Conservation (phyloP, 805 yeast species). For the Barnettozyma salicaria region DNA sequence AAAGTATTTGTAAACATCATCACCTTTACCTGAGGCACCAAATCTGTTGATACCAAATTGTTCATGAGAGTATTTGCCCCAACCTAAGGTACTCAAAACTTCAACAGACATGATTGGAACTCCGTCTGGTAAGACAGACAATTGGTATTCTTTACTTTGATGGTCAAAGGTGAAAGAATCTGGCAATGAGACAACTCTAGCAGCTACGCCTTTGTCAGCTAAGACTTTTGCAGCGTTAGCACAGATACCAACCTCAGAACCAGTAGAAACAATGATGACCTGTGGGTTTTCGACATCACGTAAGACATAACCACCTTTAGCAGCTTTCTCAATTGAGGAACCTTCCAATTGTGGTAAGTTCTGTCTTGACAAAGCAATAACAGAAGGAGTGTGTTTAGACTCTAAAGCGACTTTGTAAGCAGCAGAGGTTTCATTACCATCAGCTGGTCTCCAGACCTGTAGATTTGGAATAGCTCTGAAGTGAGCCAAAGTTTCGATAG, state of each 20-base stretch:
- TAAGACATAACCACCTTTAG: slow-evolving; percentile 90
- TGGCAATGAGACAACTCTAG: slow-evolving; percentile 86
- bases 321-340: slow-evolving; percentile 84
- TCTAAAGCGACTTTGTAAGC: slow-evolving; percentile 65
- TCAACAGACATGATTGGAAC: slow-evolving; percentile 90
- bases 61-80: slow-evolving; percentile 94
- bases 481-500: slow-evolving; percentile 83
- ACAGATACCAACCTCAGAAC: slow-evolving; percentile 83
- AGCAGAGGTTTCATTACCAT: slow-evolving; percentile 84
- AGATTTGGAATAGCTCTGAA: slow-evolving; percentile 80
- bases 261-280: slow-evolving; percentile 78
- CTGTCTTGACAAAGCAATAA: slow-evolving; percentile 79
- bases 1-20: slow-evolving; percentile 74
- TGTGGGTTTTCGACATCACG: slow-evolving; percentile 56
- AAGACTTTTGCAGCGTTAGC: slow-evolving; percentile 79
- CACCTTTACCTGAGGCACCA: slow-evolving; percentile 93
- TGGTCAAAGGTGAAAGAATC: slow-evolving; percentile 85
- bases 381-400: slow-evolving; percentile 60
- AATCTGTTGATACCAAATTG: slow-evolving; percentile 93
- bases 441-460: slow-evolving; percentile 90
- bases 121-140: slow-evolving; percentile 90
- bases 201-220: slow-evolving; percentile 56
- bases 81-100: slow-evolving; percentile 85
- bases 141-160: slow-evolving; percentile 75
- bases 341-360: slow-evolving; percentile 91